phyloP scores from a whole-genome alignment of 225 moss, liverwort and hornwort species.

The Antitrichia curtipendula region DNA sequence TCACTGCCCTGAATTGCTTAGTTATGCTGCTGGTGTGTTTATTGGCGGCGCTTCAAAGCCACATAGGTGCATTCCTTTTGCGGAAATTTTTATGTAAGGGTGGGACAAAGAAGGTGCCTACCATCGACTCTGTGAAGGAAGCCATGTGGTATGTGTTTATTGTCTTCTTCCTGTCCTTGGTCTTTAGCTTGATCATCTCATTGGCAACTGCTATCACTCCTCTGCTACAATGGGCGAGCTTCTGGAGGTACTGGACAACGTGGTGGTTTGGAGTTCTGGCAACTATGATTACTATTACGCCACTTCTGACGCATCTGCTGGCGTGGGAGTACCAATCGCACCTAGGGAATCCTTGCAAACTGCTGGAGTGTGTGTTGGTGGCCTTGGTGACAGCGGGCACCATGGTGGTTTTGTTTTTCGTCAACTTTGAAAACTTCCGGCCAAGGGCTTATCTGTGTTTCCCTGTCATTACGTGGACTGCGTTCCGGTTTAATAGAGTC shows the following conservation, averaged over 20 bases:
- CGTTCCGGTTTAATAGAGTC: conserved; percentile 66
- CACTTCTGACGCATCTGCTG: conserved; percentile 45
- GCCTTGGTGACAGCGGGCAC: neutral
- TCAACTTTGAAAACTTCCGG: conserved; percentile 24
- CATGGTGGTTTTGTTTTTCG: conserved; percentile 32
- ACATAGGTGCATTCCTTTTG: conserved; percentile 28
- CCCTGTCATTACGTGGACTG: conserved; percentile 57
- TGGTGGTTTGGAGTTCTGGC: conserved; percentile 61
- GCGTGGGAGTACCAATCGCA: neutral
- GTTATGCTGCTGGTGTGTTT: conserved; percentile 29
- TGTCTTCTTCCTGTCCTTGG: conserved; percentile 14
- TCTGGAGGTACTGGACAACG: conserved; percentile 63
- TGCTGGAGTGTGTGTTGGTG: conserved; percentile 20
- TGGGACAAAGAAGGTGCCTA: conserved; percentile 34
- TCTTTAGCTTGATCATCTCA: conserved; percentile 16
- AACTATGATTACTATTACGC: conserved; percentile 47
- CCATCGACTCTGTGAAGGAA: conserved; percentile 48
- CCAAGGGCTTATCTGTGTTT: conserved; percentile 65
- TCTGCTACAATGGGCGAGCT: conserved; percentile 36
- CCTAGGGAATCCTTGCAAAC: neutral
- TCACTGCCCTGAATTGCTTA: neutral
- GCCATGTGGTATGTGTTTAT: conserved; percentile 24
- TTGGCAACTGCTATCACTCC: conserved; percentile 15
- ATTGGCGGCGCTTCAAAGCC: neutral
- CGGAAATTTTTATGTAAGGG: conserved; percentile 15